Evolutionary conservation across 2,329 filamentous ascomycete genomes (phyloP).

Genomic region (Akanthomyces uredinophilus): DNA sequence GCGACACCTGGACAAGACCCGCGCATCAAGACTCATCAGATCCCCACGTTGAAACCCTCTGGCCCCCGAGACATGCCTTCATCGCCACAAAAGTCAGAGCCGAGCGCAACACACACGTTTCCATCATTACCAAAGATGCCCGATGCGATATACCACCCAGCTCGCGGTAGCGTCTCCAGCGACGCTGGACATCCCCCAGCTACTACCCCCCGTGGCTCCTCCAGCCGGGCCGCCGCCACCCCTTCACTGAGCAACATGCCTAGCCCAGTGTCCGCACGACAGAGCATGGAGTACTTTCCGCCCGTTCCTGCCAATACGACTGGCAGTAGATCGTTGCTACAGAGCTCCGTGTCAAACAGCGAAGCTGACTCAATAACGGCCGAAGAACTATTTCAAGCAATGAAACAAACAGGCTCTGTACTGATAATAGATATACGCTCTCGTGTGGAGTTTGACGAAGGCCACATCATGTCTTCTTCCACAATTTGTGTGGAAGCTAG

Average conservation of each 20-base stretch:
- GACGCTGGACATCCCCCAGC: constrained; percentile 61
- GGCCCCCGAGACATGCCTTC: constrained; percentile 51
- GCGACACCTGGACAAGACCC: constrained; percentile 44
- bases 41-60: constrained; percentile 32
- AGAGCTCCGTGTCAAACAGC: constrained; percentile 16
- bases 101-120: constrained; percentile 47
- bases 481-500: constrained; percentile 87
- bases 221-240: constrained; percentile 54
- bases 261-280: constrained; percentile 25
- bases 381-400: constrained; percentile 64
- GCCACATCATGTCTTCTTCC: constrained; percentile 78
- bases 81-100: constrained; percentile 35
- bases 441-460: constrained; percentile 76
- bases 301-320: constrained; percentile 13
- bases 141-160: constrained; percentile 74
- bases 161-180: constrained; percentile 62
- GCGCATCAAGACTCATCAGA: constrained; percentile 46
- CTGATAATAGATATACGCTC: constrained; percentile 81
- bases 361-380: constrained; percentile 54
- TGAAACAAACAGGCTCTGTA: constrained; percentile 56
- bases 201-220: constrained; percentile 59
- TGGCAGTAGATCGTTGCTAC: constrained; percentile 22
- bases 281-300: constrained; percentile 29
- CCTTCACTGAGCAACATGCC: constrained; percentile 29
- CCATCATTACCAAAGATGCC: constrained; percentile 63